phyloP scores from a whole-genome alignment of 352 stramenopile species.

The Phytophthora macrochlamydospora region DNA sequence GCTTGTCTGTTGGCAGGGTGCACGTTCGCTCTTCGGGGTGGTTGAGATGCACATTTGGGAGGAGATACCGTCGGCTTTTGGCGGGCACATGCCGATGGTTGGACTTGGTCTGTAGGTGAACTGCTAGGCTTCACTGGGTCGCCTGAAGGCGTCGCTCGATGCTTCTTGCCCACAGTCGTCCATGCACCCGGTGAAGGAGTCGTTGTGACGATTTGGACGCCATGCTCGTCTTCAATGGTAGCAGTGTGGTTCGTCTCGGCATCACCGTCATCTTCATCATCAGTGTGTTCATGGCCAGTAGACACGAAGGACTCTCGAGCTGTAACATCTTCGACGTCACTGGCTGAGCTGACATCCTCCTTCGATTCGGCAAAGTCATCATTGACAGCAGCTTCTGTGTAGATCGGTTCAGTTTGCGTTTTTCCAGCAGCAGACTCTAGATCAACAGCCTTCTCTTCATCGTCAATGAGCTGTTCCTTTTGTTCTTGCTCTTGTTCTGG shows the following conservation, averaged over 20 bases:
- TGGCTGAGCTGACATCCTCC: slow-evolving; percentile 18
- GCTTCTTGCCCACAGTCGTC: slow-evolving; percentile 80
- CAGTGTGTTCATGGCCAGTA: slow-evolving; percentile 14
- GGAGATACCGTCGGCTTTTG: slow-evolving; percentile 17
- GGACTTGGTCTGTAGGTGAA: slow-evolving; percentile 12
- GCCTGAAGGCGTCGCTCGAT: slow-evolving; percentile 13
- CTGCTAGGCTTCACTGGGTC: neutral
- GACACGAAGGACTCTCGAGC: slow-evolving; percentile 17
- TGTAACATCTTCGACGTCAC: slow-evolving; percentile 26
- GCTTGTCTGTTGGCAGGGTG: slow-evolving; percentile 9
- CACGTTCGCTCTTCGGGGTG: slow-evolving; percentile 22
- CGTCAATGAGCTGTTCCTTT: neutral
- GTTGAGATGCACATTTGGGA: slow-evolving; percentile 7
- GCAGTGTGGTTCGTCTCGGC: slow-evolving; percentile 5
- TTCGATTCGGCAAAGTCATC: slow-evolving; percentile 3
- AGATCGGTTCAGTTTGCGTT: slow-evolving; percentile 3
- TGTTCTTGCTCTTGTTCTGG: slow-evolving; percentile 13
- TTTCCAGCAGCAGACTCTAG: slow-evolving; percentile 1
- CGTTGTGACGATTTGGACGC: neutral
- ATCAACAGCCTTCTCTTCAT: neutral
- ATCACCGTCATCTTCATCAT: slow-evolving; percentile 16
- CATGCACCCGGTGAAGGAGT: slow-evolving; percentile 44
- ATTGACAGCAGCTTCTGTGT: neutral
- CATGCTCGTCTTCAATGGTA: neutral
- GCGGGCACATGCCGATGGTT: neutral